A percentile compares a stretch with the other conserved stretches of the same genome.
Conservation (phyloP, 2,329 filamentous ascomycete species). For the Sclerotiophoma versabilis region DNA sequence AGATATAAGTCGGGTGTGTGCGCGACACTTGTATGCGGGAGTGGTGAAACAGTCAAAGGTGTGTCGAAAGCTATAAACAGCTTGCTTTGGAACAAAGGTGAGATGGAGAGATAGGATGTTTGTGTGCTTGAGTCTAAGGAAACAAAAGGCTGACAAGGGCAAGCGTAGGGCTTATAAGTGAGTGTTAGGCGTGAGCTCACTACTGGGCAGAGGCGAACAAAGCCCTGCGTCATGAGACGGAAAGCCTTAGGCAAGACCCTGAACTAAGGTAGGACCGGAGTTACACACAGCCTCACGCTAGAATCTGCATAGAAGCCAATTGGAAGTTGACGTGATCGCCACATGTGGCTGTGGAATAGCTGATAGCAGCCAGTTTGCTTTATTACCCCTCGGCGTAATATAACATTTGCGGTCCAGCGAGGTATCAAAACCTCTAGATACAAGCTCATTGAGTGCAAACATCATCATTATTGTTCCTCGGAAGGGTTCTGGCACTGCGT, state of each 20-base stretch:
- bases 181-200: background rate
- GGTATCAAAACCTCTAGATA: background rate
- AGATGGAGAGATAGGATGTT: background rate
- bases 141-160: constrained; percentile 4
- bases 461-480: background rate
- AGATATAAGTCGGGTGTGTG: background rate
- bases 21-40: constrained; percentile 3
- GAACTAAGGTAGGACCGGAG: background rate
- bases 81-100: background rate
- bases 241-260: background rate
- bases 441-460: background rate
- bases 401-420: background rate
- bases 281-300: constrained; percentile 11
- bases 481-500: background rate
- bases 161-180: constrained; percentile 5
- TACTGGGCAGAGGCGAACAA: constrained; percentile 12
- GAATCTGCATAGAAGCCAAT: constrained; percentile 7
- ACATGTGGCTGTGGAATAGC: constrained; percentile 7
- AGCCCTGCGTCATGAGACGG: constrained; percentile 15
- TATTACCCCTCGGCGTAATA: constrained; percentile 11
- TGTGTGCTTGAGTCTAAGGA: background rate
- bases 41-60: constrained; percentile 5
- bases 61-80: background rate
- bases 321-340: background rate
- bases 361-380: background rate